A percentile compares a stretch with the other conserved stretches of the same genome.
These are phyloP conservation scores for Penicillium crystallinum DNA, from an alignment of 495 filamentous ascomycete species.

Conservation along the genomic window DNA sequence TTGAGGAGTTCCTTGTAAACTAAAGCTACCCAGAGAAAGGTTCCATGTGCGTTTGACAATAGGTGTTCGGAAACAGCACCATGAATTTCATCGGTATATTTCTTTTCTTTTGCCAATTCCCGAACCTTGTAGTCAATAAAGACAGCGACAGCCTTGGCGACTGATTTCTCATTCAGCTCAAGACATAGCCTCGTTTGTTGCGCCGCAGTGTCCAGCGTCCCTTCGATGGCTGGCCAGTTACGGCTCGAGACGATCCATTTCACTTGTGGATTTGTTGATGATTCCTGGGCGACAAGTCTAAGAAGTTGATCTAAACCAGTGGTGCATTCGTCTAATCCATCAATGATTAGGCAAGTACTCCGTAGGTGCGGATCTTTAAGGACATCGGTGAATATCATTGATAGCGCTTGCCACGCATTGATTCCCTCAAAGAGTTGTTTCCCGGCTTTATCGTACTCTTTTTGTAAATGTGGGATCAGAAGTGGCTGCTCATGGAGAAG, in stretches of 20 bases:
- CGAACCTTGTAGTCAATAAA: slow-evolving; percentile 31
- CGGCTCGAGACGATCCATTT: slow-evolving; percentile 33
- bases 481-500: slow-evolving; percentile 27
- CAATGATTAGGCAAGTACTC: slow-evolving; percentile 40
- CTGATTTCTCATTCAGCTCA: slow-evolving; percentile 18
- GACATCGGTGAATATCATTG: slow-evolving; percentile 28
- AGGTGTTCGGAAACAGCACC: slow-evolving; percentile 14
- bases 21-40: slow-evolving; percentile 36
- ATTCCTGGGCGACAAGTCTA: slow-evolving; percentile 20
- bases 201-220: background rate
- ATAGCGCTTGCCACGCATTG: slow-evolving; percentile 30
- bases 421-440: slow-evolving; percentile 29
- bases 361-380: slow-evolving; percentile 24
- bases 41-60: slow-evolving; percentile 18
- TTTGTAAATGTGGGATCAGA: slow-evolving; percentile 30
- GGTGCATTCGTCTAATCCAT: slow-evolving; percentile 47
- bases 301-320: slow-evolving; percentile 24
- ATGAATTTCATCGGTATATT: slow-evolving; percentile 2
- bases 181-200: slow-evolving; percentile 7
- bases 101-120: slow-evolving; percentile 9
- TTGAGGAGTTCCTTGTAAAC: slow-evolving; percentile 17
- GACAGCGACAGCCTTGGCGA: slow-evolving; percentile 16
- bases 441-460: background rate
- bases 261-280: slow-evolving; percentile 1
- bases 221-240: slow-evolving; percentile 18